A percentile compares a stretch with the other conserved stretches of the same genome.
Evolutionary conservation across 192 early-diverging fungal genomes (phyloP).

Genomic region (Mortierella hygrophila): DNA sequence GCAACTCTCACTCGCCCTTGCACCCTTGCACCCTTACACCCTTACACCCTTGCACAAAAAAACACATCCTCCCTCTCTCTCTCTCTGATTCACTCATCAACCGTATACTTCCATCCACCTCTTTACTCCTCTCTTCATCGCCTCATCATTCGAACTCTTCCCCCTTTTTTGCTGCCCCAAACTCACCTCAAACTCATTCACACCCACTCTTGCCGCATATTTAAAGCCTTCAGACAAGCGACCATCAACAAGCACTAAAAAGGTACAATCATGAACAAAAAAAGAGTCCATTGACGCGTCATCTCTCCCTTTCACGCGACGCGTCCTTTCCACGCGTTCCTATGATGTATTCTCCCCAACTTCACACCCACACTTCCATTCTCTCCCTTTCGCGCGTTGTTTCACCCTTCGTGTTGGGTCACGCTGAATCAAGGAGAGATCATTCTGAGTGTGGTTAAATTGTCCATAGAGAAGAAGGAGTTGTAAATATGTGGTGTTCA

Average conservation of each 20-base stretch:
- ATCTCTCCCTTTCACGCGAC: not conserved
- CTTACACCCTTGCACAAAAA: no score
- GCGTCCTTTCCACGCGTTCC: not conserved
- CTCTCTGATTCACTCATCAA: no score
- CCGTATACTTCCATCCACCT: no score
- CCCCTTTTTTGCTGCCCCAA: not conserved
- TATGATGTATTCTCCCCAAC: not conserved
- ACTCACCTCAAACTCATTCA: not conserved
- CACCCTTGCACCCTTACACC: no score
- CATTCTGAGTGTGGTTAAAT: not conserved
- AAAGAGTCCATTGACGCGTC: not conserved
- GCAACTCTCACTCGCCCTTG: no score
- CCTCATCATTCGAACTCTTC: not conserved
- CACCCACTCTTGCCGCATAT: not conserved
- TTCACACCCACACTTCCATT: not conserved
- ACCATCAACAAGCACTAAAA: not conserved
- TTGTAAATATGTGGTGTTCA: not conserved
- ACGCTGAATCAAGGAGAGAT: not conserved
- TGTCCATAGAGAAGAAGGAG: not conserved
- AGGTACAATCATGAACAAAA: not conserved
- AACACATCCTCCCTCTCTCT: no score
- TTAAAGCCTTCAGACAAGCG: not conserved
- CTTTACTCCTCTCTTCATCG: not conserved
- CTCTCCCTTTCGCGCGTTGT: no score
- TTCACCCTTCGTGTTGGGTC: not conserved